Evolutionary conservation across 2,329 filamentous ascomycete genomes (phyloP).

Genomic region (Colletotrichum lentis): DNA sequence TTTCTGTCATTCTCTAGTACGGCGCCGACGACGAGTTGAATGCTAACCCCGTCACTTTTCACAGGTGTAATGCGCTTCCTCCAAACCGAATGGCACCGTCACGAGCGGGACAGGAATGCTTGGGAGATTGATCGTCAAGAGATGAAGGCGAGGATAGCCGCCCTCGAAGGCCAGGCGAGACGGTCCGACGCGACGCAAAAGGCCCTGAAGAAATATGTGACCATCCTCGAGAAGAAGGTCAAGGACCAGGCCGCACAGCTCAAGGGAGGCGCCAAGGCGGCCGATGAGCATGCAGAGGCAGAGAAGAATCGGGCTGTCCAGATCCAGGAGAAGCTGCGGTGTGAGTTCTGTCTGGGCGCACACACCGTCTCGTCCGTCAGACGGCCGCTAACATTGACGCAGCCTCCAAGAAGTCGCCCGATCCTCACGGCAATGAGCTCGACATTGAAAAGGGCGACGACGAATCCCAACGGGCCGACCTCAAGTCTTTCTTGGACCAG

Average conservation of each 20-base stretch:
- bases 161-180: slow-evolving; percentile 87
- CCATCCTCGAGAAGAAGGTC: slow-evolving; percentile 86
- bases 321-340: slow-evolving; percentile 64
- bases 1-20: not conserved
- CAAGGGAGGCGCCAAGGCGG: slow-evolving; percentile 60
- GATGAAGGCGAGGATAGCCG: slow-evolving; percentile 97
- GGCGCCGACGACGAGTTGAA: not conserved
- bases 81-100: slow-evolving; percentile 98
- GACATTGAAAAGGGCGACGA: slow-evolving; percentile 57
- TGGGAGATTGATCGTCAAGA: slow-evolving; percentile 99
- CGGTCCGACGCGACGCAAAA: slow-evolving; percentile 89
- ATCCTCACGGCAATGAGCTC: slow-evolving; percentile 57
- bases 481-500: slow-evolving; percentile 70
- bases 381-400: not conserved
- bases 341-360: slow-evolving; percentile 49
- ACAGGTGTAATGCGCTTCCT: slow-evolving; percentile 98
- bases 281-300: slow-evolving; percentile 53
- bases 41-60: slow-evolving; percentile 7
- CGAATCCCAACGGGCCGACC: slow-evolving; percentile 60
- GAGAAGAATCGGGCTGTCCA: slow-evolving; percentile 63
- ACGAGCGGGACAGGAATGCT: slow-evolving; percentile 95
- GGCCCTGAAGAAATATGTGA: slow-evolving; percentile 87
- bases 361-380: not conserved
- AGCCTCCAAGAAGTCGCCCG: slow-evolving; percentile 39
- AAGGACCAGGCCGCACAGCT: slow-evolving; percentile 81